A percentile compares a stretch with the other conserved stretches of the same genome.
Evolutionary conservation across 208 protist species (phyloP).

Genomic region (Acanthamoeba castellanii): DNA sequence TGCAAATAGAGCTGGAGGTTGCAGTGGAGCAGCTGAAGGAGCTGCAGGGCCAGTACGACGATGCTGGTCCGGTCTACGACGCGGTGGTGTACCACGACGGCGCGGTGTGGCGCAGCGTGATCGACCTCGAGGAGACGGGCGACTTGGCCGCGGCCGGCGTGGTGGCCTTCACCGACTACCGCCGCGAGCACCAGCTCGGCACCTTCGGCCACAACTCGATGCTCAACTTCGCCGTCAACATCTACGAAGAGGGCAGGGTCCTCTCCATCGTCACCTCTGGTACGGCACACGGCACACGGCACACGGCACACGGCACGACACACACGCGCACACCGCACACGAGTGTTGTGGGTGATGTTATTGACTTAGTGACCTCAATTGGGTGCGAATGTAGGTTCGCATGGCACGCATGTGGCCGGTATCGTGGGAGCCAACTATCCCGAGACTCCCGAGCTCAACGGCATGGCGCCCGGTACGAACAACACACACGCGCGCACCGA

Average conservation of each 20-base stretch:
- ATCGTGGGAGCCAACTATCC: constrained; percentile 87
- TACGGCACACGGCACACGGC: neutral
- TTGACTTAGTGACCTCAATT: too few species aligned
- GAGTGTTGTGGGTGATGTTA: neutral
- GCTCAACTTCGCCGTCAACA: constrained; percentile 83
- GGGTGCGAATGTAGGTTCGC: constrained; percentile 73
- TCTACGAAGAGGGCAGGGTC: constrained; percentile 87
- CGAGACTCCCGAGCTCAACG: constrained; percentile 86
- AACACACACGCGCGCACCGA: neutral
- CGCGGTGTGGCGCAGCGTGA: constrained; percentile 78
- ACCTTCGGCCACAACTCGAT: constrained; percentile 67
- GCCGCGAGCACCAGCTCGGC: constrained; percentile 48
- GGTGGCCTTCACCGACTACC: constrained; percentile 57
- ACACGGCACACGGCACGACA: neutral
- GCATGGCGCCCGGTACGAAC: constrained; percentile 79
- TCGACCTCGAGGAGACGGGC: constrained; percentile 77
- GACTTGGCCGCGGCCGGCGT: constrained; percentile 71
- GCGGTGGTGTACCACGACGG: constrained; percentile 79
- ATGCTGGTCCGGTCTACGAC: constrained; percentile 79
- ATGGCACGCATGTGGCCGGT: constrained; percentile 90
- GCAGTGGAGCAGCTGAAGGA: constrained; percentile 68
- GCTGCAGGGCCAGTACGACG: constrained; percentile 67
- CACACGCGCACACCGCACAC: neutral
- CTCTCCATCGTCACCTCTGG: constrained; percentile 83
- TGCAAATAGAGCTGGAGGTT: constrained; percentile 58